Percentiles rank a stretch among this genome's conserved stretches.
Conservation (phyloP, 371 early-diverging fungal species). For the Actinomortierella wolfii region DNA sequence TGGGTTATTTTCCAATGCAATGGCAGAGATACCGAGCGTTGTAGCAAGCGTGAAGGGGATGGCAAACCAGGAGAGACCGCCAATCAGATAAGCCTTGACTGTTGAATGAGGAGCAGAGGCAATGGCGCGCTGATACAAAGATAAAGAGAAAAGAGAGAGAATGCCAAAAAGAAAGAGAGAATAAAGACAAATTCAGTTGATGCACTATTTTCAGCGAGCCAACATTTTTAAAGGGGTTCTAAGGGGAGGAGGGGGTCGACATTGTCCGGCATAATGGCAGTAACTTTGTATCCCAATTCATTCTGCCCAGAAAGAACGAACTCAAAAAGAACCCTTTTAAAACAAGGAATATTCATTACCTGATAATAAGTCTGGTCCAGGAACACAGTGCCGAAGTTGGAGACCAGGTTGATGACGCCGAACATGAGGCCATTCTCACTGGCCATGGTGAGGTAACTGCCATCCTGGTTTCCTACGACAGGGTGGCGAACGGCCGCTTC, state of each 20-base stretch:
- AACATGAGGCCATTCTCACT: conserved; percentile 67
- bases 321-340: no score
- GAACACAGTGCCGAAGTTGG: conserved; percentile 78
- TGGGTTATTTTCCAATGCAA: conserved; percentile 61
- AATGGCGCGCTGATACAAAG: conserved; percentile 62
- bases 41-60: conserved; percentile 76
- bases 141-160: no score
- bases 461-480: conserved; percentile 63
- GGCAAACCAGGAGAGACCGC: conserved; percentile 74
- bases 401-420: conserved; percentile 74
- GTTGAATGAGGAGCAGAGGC: conserved; percentile 69
- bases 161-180: no score
- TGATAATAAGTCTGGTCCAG: conserved; percentile 70
- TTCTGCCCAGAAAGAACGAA: no score
- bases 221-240: no score
- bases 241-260: no score
- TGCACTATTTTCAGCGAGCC: no score
- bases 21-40: conserved; percentile 67
- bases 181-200: no score
- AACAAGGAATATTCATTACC: no score
- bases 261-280: no score
- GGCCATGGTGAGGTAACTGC: conserved; percentile 69
- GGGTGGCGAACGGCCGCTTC: conserved; percentile 54
- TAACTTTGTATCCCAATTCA: no score
- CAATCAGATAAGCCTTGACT: conserved; percentile 70